phyloP scores from a whole-genome alignment of 169 alveolate species.

The Hepatocystis sp. region DNA sequence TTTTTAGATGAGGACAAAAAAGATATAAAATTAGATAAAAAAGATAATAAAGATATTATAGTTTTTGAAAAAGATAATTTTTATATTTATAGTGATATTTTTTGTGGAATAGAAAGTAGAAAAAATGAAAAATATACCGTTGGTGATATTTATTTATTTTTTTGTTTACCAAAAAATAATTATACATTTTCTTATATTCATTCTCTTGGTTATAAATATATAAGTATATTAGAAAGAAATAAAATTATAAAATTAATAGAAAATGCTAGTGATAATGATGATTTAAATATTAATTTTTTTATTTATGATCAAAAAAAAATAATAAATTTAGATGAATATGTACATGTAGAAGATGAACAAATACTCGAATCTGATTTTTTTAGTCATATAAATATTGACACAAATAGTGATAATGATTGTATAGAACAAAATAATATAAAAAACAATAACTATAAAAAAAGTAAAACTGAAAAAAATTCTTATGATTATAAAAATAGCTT shows the following conservation, averaged over 20 bases:
- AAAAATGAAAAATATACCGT: slow-evolving; percentile 61
- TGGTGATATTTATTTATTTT: slow-evolving; percentile 59
- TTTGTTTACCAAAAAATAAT: slow-evolving; percentile 74
- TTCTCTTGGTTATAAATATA: slow-evolving; percentile 83
- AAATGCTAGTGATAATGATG: slow-evolving; percentile 72
- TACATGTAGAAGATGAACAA: slow-evolving; percentile 27
- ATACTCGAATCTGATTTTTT: slow-evolving; percentile 20
- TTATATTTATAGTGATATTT: slow-evolving; percentile 37
- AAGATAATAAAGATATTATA: slow-evolving; percentile 50
- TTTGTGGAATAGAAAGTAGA: slow-evolving; percentile 75
- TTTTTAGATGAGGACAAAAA: slow-evolving; percentile 47
- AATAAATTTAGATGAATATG: slow-evolving; percentile 31
- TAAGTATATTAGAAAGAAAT: slow-evolving; percentile 82
- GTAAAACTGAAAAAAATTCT: too few relatives aligned
- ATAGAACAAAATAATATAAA: too few relatives aligned
- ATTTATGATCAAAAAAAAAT: slow-evolving; percentile 32
- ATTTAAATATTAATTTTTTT: slow-evolving; percentile 40
- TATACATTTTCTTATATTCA: slow-evolving; percentile 83
- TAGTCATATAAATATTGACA: slow-evolving; percentile 5
- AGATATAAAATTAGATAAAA: slow-evolving; percentile 31
- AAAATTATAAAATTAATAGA: slow-evolving; percentile 79
- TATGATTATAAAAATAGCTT: too few relatives aligned
- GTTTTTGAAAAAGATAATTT: slow-evolving; percentile 63
- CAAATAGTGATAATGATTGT: slow-evolving; percentile 9
- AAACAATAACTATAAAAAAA: too few relatives aligned